Evolutionary conservation across 2,329 filamentous ascomycete species (phyloP), one percentile per base, ranked within the genome.

Genomic region (Aspergillus pseudotamarii): DNA sequence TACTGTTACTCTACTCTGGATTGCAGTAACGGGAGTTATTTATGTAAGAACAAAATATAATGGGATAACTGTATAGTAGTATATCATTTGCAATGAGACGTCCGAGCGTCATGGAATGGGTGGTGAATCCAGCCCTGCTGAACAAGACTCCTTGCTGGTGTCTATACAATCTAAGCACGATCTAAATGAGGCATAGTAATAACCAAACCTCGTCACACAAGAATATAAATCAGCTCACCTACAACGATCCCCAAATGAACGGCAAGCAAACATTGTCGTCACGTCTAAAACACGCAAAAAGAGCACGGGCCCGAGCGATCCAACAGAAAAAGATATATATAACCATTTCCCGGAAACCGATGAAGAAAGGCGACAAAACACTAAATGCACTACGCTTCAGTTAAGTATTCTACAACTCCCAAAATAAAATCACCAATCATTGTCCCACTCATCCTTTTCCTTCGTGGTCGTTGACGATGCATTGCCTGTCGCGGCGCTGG

Each of bases 371-470:
- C 32, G 23, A 30, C 30, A 14, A 50, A 50, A 56, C 11, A 36
- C 23, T 16, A 21, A 19, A 43, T n/a, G 38, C n/a, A 58, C 43
- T 58, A 36, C 41, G 28, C 50, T 26, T 23, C 32, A 16, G n/a
- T 4, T 26, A 55, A 32, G 19, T 23, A 6, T 21, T 36, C 45
- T 38, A 46, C 30, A 53, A 57, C 26, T 36, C 14, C 14, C 41
- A 23, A 16, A 19, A 38, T 43, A 19, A 57, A 41, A 57, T 68
- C 62, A 82, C 80, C 80, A 82, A 68, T 80, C 78, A 65, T 88
- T 85, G 57, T 84, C 83, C 86, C 86, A 88, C 1, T 85, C 85
- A 61, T 88, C 86, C 65, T 86, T 83, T 63, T 82, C 82, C 69
- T 82, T 81, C 48, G 72, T 71, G 34, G 64, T 66, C 1, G 67